Conservation (phyloP, 805 yeast species). For the Cyberlindnera mycetangii region DNA sequence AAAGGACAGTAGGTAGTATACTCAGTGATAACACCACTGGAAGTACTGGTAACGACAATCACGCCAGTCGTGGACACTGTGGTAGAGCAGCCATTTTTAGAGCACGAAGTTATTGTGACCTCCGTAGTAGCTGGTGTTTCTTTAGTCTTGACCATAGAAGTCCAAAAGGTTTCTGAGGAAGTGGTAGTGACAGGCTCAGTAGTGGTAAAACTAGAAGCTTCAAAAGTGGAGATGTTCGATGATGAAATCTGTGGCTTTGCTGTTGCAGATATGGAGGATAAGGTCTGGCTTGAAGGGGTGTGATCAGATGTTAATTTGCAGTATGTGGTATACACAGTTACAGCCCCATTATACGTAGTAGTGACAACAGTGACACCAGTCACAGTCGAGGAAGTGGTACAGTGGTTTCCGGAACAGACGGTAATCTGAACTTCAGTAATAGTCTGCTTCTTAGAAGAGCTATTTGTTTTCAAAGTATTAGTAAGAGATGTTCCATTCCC, state of each 20-base stretch:
- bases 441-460: too few species aligned
- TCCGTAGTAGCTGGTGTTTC: not conserved
- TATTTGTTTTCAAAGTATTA: too few species aligned
- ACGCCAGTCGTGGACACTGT: conserved; percentile 22
- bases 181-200: not conserved
- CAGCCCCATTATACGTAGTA: conserved; percentile 32
- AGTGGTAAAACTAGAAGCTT: not conserved
- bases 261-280: not conserved
- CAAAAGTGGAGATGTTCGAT: not conserved
- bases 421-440: conserved; percentile 20
- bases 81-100: conserved; percentile 1
- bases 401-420: conserved; percentile 15
- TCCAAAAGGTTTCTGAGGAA: not conserved
- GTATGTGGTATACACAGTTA: conserved; percentile 25
- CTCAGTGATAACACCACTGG: conserved; percentile 31
- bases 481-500: too few species aligned
- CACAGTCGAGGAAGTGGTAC: conserved; percentile 11
- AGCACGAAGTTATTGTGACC: not conserved
- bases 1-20: conserved; percentile 43
- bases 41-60: conserved; percentile 29
- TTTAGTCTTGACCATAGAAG: not conserved
- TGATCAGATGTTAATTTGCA: conserved; percentile 18
- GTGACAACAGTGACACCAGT: conserved; percentile 30
- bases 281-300: not conserved
- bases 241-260: conserved; percentile 1